A percentile compares a stretch with the other conserved stretches of the same genome.
Conservation (phyloP, 257 asterid species). For the Datura wrightii region DNA sequence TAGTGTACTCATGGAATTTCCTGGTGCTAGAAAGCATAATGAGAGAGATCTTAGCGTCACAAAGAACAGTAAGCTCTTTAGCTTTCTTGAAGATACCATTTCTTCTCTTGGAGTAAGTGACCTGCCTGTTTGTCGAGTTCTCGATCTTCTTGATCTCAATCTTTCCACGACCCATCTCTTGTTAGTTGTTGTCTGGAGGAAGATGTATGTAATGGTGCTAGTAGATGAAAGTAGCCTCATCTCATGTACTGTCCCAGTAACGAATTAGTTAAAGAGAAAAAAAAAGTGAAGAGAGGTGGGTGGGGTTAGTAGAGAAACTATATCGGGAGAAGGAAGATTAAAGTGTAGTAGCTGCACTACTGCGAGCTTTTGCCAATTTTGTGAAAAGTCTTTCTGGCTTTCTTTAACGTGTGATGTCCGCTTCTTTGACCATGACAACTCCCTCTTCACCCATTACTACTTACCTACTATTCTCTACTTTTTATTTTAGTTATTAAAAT, state of each 20-base stretch:
- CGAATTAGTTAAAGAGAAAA: background rate
- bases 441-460: background rate
- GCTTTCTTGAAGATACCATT: constrained; percentile 68
- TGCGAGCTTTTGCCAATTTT: constrained; percentile 33
- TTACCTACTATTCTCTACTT: too few relatives aligned
- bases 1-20: constrained; percentile 56
- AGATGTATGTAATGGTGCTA: background rate
- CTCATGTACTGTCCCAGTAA: background rate
- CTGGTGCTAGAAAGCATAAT: constrained; percentile 56
- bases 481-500: too few relatives aligned
- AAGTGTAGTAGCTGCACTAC: constrained; percentile 37
- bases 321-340: constrained; percentile 38
- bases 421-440: constrained; percentile 41
- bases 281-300: background rate
- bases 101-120: constrained; percentile 60
- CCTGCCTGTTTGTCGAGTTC: constrained; percentile 56
- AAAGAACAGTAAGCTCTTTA: constrained; percentile 55
- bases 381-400: constrained; percentile 35
- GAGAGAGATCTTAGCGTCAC: constrained; percentile 67
- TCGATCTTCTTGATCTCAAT: constrained; percentile 64
- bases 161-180: constrained; percentile 48
- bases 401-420: constrained; percentile 41
- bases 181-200: background rate
- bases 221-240: background rate
- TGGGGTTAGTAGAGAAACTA: constrained; percentile 34